Base-by-base conservation (phyloP, 139 green algal species). In the Bryopsis sp. region DNA sequence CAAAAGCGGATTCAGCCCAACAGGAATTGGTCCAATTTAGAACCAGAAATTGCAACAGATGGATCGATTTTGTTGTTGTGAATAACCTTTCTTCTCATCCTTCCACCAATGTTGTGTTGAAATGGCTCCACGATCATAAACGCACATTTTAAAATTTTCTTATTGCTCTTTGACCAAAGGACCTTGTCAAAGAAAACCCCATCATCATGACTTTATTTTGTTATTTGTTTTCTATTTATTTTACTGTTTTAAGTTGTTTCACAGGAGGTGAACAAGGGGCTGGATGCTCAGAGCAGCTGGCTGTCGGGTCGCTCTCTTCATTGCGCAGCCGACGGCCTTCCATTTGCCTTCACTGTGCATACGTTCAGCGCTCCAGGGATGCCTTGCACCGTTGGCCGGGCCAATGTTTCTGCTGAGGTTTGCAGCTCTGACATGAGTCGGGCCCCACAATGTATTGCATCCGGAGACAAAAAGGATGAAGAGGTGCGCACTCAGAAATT, bases 341-440 rank as follows among this genome's bases (percentile, higher is more conserved):
- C 59, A 47, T 67, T 67, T 46, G 59, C 59, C 11, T 67, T 67
- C 15, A 67, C 33, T n/a, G 33, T 67, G 5, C 59, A 67, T 47
- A 67, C 59, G 5, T 67, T 47, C 19, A 47, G 6, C n/a, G 29
- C 33, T n/a, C 6, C 33, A 7, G 33, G 59, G 7, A 46, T 47
- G 59, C 59, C 59, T 11, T 67, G 59, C 31, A 67, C 19, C 43
- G 29, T 5, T n/a, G 59, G 32, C n/a, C 32, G 33, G 6, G 59
- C 59, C 7, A 67, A 67, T 47, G 34, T 67, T 6, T 47, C 33
- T 7, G 59, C 31, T 26, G 59, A 67, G 33, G 33, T 47, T n/a
- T n/a, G n/a, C n/a, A n/a, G n/a, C n/a, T n/a, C n/a, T n/a, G n/a
- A n/a, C n/a, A n/a, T n/a, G n/a, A n/a, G n/a, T n/a, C n/a, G n/a